These are phyloP conservation scores for Cladosporium austrohemisphaericum DNA, from an alignment of 2,329 filamentous ascomycete species.

Conservation along the genomic window DNA sequence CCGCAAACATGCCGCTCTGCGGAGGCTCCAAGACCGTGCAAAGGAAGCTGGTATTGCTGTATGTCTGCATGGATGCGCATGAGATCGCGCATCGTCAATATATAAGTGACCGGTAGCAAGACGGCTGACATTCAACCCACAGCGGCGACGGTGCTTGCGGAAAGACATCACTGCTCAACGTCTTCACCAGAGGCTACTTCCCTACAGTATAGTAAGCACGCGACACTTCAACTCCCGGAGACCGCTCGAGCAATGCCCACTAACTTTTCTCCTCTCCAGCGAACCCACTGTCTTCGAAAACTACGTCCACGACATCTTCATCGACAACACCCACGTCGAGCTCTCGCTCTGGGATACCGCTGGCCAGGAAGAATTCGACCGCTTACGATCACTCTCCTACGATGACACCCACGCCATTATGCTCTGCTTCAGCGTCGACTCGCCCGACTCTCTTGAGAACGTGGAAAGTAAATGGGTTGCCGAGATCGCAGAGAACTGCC, in stretches of 20 bases:
- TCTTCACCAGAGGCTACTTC: constrained; percentile 98
- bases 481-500: constrained; percentile 97
- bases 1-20: constrained; percentile 43
- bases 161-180: constrained; percentile 95
- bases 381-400: constrained; percentile 90
- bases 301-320: constrained; percentile 98
- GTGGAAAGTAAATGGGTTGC: constrained; percentile 98
- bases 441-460: constrained; percentile 93
- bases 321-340: constrained; percentile 95
- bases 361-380: constrained; percentile 98
- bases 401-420: constrained; percentile 98
- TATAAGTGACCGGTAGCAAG: not conserved
- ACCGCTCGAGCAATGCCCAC: not conserved
- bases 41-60: constrained; percentile 95
- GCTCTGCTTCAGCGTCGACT: constrained; percentile 97
- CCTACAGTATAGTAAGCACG: constrained; percentile 80
- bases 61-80: constrained; percentile 35
- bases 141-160: constrained; percentile 95
- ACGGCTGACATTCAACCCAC: constrained; percentile 26
- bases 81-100: not conserved
- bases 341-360: constrained; percentile 97
- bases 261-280: constrained; percentile 38
- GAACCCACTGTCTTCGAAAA: constrained; percentile 99
- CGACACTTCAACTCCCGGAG: not conserved
- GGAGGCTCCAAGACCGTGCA: constrained; percentile 69